phyloP scores from a whole-genome alignment of 371 early-diverging fungal species.

The Dichotomocladium elegans region DNA sequence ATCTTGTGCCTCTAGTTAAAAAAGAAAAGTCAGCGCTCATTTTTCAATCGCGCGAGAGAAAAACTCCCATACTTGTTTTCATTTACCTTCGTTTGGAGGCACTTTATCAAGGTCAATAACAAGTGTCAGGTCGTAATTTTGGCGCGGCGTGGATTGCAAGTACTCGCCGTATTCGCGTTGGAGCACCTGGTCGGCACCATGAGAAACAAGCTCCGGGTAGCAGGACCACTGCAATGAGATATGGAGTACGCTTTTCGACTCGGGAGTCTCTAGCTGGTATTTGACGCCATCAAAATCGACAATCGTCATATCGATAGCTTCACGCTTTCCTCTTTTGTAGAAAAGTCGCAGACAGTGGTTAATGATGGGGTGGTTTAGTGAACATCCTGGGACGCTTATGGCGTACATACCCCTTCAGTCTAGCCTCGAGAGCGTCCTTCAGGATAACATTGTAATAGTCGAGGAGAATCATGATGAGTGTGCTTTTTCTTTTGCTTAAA shows the following conservation, averaged over 20 bases:
- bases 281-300: slow-evolving; percentile 96
- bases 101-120: slow-evolving; percentile 76
- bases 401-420: slow-evolving; percentile 55
- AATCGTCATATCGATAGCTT: slow-evolving; percentile 75
- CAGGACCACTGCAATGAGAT: slow-evolving; percentile 86
- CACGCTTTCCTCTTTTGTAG: slow-evolving; percentile 69
- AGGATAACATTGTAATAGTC: slow-evolving; percentile 70
- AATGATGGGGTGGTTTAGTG: not conserved
- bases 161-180: slow-evolving; percentile 76
- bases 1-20: slow-evolving; percentile 44
- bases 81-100: slow-evolving; percentile 65
- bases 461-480: slow-evolving; percentile 59
- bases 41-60: no score
- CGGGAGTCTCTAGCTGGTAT: slow-evolving; percentile 80
- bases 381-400: not conserved
- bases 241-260: slow-evolving; percentile 61
- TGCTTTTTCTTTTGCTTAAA: no score
- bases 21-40: not conserved
- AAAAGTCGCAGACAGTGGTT: not conserved
- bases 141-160: slow-evolving; percentile 59
- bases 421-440: slow-evolving; percentile 53
- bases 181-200: slow-evolving; percentile 81
- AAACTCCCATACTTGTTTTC: not conserved
- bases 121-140: slow-evolving; percentile 82
- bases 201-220: slow-evolving; percentile 68